phyloP scores from a whole-genome alignment of 2,329 filamentous ascomycete species.

The Plenodomus biglobosus region DNA sequence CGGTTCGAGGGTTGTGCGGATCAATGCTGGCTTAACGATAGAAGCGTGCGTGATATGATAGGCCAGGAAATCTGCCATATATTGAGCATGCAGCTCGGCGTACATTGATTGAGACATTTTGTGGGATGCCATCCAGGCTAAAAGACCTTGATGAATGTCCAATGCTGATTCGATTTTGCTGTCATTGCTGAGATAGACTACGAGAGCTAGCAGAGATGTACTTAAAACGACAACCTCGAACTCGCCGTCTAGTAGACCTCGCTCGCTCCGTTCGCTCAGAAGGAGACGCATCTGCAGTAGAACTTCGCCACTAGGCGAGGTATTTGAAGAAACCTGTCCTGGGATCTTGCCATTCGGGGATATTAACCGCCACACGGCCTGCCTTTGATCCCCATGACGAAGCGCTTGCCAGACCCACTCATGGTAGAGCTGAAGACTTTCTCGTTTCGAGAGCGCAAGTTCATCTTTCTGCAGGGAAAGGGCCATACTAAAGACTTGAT shows the following conservation, averaged over 20 bases:
- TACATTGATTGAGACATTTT: conserved; percentile 26
- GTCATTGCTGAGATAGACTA: conserved; percentile 64
- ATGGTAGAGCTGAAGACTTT: conserved; percentile 54
- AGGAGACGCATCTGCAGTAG: conserved; percentile 19
- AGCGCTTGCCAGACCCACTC: conserved; percentile 68
- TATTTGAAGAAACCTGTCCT: neutral
- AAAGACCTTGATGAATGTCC: conserved; percentile 36
- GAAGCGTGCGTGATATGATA: conserved; percentile 64
- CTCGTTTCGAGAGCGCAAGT: conserved; percentile 55
- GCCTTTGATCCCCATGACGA: conserved; percentile 38
- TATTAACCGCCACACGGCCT: conserved; percentile 41
- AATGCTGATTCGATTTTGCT: conserved; percentile 43
- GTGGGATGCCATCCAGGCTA: conserved; percentile 26
- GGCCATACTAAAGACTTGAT: conserved; percentile 68
- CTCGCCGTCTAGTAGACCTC: conserved; percentile 53
- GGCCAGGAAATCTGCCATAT: conserved; percentile 65
- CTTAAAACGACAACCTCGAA: conserved; percentile 53
- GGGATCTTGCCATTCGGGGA: conserved; percentile 26
- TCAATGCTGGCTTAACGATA: conserved; percentile 66
- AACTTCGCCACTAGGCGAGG: conserved; percentile 10
- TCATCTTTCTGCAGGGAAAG: conserved; percentile 58
- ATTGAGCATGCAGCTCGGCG: conserved; percentile 70
- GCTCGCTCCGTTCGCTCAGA: conserved; percentile 48
- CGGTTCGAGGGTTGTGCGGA: conserved; percentile 63
- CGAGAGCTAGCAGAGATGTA: conserved; percentile 64